These are phyloP conservation scores for Westerdykella aurantiaca DNA, from an alignment of 2,329 filamentous ascomycete species.

Conservation along the genomic window DNA sequence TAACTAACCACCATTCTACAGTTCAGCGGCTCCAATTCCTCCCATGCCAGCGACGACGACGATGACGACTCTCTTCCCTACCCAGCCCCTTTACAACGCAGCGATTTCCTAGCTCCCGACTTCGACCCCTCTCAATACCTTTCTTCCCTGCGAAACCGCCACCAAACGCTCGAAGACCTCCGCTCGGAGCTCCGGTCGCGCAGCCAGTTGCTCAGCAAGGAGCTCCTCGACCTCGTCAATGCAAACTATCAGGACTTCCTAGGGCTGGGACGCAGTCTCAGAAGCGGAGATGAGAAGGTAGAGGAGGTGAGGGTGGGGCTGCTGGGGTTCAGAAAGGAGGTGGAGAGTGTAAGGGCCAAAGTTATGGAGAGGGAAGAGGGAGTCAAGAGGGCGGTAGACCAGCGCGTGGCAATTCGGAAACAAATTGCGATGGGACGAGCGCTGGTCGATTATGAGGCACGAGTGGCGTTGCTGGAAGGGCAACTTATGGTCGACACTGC, in stretches of 20 bases:
- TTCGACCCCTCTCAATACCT: slow-evolving; percentile 83
- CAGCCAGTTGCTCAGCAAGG: slow-evolving; percentile 70
- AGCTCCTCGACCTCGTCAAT: slow-evolving; percentile 92
- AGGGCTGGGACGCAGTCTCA: slow-evolving; percentile 70
- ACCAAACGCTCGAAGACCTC: slow-evolving; percentile 93
- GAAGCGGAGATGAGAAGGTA: slow-evolving; percentile 83
- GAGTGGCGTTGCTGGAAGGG: slow-evolving; percentile 59
- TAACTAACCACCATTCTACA: slow-evolving; percentile 1
- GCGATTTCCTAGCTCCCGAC: slow-evolving; percentile 67
- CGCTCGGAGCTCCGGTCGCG: slow-evolving; percentile 78
- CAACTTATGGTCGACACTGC: slow-evolving; percentile 50
- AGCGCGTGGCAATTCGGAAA: slow-evolving; percentile 63
- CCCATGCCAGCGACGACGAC: slow-evolving; percentile 52
- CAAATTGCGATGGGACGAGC: slow-evolving; percentile 57
- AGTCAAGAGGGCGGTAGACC: slow-evolving; percentile 56
- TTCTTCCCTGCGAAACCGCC: slow-evolving; percentile 73
- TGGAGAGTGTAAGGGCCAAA: slow-evolving; percentile 64
- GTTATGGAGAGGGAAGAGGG: slow-evolving; percentile 61
- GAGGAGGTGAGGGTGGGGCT: slow-evolving; percentile 85
- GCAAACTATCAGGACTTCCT: slow-evolving; percentile 91
- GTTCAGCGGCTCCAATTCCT: slow-evolving; percentile 38
- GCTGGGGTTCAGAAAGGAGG: slow-evolving; percentile 75
- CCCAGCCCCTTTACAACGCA: slow-evolving; percentile 73
- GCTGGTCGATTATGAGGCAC: slow-evolving; percentile 62
- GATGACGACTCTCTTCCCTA: slow-evolving; percentile 69